These are phyloP conservation scores for Jamesozyma hellenica DNA, from an alignment of 805 yeast genomes.

Conservation along the genomic window DNA sequence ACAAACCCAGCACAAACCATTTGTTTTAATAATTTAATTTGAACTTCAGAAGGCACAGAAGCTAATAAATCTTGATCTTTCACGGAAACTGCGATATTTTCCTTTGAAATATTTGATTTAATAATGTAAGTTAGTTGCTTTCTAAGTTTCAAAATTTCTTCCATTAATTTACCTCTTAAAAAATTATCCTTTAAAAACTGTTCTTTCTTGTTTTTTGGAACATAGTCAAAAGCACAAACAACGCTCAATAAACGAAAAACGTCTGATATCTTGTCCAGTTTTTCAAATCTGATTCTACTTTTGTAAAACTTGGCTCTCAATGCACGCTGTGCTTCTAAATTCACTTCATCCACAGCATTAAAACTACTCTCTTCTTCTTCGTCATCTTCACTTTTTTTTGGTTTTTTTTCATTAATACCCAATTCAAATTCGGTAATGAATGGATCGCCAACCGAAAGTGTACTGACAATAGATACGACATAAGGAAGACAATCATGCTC, in stretches of 20 bases:
- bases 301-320: conserved; percentile 44
- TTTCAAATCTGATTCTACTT: conserved; percentile 51
- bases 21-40: conserved; percentile 74
- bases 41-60: conserved; percentile 58
- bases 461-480: conserved; percentile 85
- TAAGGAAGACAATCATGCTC: conserved; percentile 80
- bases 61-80: conserved; percentile 39
- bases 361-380: conserved; percentile 13
- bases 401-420: conserved; percentile 35
- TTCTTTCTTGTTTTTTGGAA: conserved; percentile 37
- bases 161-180: conserved; percentile 70
- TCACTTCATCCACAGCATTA: conserved; percentile 21
- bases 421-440: conserved; percentile 67
- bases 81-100: conserved; percentile 43
- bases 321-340: conserved; percentile 32
- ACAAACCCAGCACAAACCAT: conserved; percentile 88
- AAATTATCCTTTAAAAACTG: conserved; percentile 52
- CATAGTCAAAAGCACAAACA: conserved; percentile 79
- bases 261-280: conserved; percentile 67
- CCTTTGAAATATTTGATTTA: conserved; percentile 50
- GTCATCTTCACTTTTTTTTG: conserved; percentile 7
- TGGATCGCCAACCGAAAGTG: conserved; percentile 88
- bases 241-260: conserved; percentile 66
- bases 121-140: conserved; percentile 72
- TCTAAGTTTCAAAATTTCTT: conserved; percentile 73